These are phyloP conservation scores for Panaeolus cyanescens DNA, from an alignment of 768 basidiomycete genomes.

Conservation along the genomic window DNA sequence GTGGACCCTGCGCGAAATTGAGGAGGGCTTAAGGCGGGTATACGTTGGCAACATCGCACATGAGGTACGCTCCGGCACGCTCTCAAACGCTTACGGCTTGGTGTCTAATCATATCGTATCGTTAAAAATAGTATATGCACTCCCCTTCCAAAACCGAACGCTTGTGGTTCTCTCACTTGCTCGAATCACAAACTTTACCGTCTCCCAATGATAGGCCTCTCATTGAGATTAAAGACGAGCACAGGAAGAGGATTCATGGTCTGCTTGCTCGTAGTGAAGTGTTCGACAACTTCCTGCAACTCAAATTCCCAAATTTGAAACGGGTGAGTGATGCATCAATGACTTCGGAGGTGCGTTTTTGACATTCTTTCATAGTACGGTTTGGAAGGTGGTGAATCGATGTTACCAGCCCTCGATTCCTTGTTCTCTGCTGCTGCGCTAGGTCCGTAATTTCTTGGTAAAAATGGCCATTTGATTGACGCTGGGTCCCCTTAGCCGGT, in stretches of 20 bases:
- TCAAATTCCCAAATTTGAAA: constrained; percentile 88
- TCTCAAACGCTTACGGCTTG: not conserved
- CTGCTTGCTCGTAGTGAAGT: constrained; percentile 78
- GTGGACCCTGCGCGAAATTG: constrained; percentile 76
- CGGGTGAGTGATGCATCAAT: constrained; percentile 39
- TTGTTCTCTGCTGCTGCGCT: constrained; percentile 69
- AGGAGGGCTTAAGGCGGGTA: constrained; percentile 63
- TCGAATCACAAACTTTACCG: constrained; percentile 63
- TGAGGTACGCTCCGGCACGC: constrained; percentile 46
- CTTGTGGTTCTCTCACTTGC: constrained; percentile 84
- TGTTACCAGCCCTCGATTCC: constrained; percentile 85
- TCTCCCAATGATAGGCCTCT: constrained; percentile 33
- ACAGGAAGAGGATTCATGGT: constrained; percentile 61
- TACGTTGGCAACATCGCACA: constrained; percentile 89
- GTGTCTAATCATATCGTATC: not conserved
- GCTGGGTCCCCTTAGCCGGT: constrained; percentile 42
- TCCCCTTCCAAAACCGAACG: constrained; percentile 84
- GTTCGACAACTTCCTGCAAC: constrained; percentile 82
- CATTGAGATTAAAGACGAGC: constrained; percentile 26
- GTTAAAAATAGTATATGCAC: constrained; percentile 66
- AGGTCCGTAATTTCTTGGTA: constrained; percentile 33
- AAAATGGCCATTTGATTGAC: not conserved
- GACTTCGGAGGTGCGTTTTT: not conserved
- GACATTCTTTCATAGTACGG: constrained; percentile 57
- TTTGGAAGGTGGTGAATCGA: constrained; percentile 91